Evolutionary conservation across 2,329 filamentous ascomycete genomes (phyloP).

Genomic region (Colletotrichum caudatum): DNA sequence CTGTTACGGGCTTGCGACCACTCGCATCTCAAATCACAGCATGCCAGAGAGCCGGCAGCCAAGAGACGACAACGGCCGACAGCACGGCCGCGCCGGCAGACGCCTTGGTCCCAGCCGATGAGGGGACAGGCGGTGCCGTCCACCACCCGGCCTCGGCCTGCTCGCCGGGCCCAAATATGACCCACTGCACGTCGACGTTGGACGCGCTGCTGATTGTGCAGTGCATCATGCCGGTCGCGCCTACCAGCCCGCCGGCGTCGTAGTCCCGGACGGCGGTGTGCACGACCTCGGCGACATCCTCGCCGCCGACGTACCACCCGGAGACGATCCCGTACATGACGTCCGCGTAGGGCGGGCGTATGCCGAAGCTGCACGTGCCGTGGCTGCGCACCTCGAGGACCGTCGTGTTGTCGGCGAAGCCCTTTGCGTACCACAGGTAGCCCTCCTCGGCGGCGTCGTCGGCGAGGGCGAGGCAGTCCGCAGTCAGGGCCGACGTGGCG

Average conservation of each 20-base stretch:
- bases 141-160: constrained; percentile 14
- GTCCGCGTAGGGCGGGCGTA: constrained; percentile 17
- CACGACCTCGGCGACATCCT: constrained; percentile 10
- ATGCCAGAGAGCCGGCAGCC: not conserved
- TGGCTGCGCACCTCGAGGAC: constrained; percentile 5
- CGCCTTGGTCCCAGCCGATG: not conserved
- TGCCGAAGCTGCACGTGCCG: constrained; percentile 28
- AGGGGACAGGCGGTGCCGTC: constrained; percentile 21
- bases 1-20: too few relatives aligned
- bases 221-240: constrained; percentile 25
- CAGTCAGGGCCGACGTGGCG: constrained; percentile 6
- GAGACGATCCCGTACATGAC: not conserved
- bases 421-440: constrained; percentile 1
- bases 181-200: constrained; percentile 25
- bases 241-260: constrained; percentile 1
- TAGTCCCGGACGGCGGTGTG: constrained; percentile 4
- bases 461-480: constrained; percentile 21
- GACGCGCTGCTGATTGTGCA: constrained; percentile 9
- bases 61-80: constrained; percentile 1
- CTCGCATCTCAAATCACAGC: not conserved
- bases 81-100: not conserved
- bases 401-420: constrained; percentile 26
- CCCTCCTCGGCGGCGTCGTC: constrained; percentile 1
- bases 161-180: constrained; percentile 12
- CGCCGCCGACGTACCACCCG: constrained; percentile 25